Base-by-base conservation (phyloP, 169 alveolate genomes). In the Cryptosporidium sp. region DNA sequence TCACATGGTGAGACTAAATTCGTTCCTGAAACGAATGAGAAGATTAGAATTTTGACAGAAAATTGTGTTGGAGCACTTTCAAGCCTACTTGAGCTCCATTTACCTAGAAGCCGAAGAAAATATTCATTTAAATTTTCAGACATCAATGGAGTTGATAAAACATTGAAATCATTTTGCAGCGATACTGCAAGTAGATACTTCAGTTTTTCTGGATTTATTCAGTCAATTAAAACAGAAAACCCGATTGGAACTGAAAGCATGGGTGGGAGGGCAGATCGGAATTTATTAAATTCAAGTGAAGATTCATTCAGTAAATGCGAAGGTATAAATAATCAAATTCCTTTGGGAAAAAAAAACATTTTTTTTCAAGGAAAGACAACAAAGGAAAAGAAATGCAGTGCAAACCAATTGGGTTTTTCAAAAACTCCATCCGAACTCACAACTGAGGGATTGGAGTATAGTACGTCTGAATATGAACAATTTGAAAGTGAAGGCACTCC, bases 1-100 rank as follows among this genome's bases (percentile, higher is more conserved):
- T 35, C 73, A 80, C 21, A 65, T 80, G 80, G 75, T 33, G 89
- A 80, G 14, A 80, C 75, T 23, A 60, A 65, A 3, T 42, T 60
- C 6, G 5, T 21, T 44, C 0, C 8, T 0, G 52, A 80, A 10
- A n/a, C 6, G 14, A n/a, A 5, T 26, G 75, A 80, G 14, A 80
- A 80, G 42, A 44, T 65, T 3, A 60, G 42, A 51, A 37, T 80
- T 60, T 23, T 61, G 65, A 51, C 62, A 26, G 89, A 65, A 45
- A 80, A 80, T 65, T 80, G 89, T 37, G 9, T 80, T 61, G 37
- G 35, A 42, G 75, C 73, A 5, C 26, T 80, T 2, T 61, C 69
- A 45, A 80, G 89, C 23, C 53, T 80, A 16, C 60, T 80, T 23
- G 89, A 80, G 6, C 9, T 80, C 10, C 89, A 80, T 44, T n/a